phyloP scores from a whole-genome alignment of 148 eudicot genomes.

The Selenicereus undatus region DNA sequence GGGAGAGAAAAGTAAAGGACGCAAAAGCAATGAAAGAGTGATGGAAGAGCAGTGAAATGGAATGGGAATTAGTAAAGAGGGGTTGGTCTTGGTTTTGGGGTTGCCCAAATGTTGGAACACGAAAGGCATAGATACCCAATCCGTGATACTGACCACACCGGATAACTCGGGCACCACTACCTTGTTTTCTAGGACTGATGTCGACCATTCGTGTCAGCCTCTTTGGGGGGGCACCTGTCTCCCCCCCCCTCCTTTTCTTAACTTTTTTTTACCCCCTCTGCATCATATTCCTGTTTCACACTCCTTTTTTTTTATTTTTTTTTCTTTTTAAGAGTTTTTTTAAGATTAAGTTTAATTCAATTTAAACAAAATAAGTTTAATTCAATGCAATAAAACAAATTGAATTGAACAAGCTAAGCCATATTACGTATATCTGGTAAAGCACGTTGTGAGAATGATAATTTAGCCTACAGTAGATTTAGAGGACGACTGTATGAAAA shows the following conservation, averaged over 20 bases:
- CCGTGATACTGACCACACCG: conserved; percentile 2
- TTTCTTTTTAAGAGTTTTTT: neutral
- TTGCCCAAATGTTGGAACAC: conserved; percentile 1
- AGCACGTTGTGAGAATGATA: too few species aligned
- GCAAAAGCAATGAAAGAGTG: neutral
- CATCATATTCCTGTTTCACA: neutral
- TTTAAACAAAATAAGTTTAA: too few species aligned
- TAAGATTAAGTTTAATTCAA: neutral
- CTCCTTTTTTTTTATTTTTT: neutral
- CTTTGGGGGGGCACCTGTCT: neutral
- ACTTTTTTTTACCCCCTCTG: too few species aligned
- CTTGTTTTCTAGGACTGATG: conserved; percentile 15
- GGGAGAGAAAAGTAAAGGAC: too few species aligned
- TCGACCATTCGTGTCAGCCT: conserved; percentile 8
- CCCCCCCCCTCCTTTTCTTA: neutral
- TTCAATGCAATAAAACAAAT: too few species aligned
- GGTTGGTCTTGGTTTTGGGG: neutral
- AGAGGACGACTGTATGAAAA: too few species aligned
- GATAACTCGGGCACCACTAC: conserved; percentile 12
- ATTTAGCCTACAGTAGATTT: too few species aligned
- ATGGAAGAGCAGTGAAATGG: neutral
- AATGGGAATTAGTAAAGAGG: neutral
- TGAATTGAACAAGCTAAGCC: too few species aligned
- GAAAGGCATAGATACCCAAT: conserved; percentile 7
- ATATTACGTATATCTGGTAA: too few species aligned